Base-by-base conservation (phyloP, 768 basidiomycete genomes). In the Macrolepiota albuminosa region DNA sequence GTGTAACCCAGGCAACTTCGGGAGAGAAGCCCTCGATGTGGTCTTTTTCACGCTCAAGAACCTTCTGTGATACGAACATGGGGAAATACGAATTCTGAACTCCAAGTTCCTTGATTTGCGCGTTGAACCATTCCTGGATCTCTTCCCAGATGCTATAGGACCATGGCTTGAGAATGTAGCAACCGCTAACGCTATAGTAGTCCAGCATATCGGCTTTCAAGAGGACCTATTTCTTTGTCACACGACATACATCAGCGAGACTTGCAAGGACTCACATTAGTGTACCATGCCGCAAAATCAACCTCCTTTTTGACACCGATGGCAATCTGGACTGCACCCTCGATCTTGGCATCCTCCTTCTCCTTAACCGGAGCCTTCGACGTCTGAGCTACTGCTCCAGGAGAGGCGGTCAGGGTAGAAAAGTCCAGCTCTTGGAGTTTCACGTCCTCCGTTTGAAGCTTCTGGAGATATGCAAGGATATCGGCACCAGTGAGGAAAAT, bases 1-100 rank as follows among this genome's bases (percentile, higher is more conserved):
- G 82, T 29, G 97, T 99, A 58, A 99, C 97, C 97, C 97, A 99
- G n/a, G 97, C 97, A 37, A 99, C 97, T 75, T 99, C 97, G 4
- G 97, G 95, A 59, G 96, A 96, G 77, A 99, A 99, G 2, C 97
- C 97, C 72, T 98, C 97, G 60, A 99, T 93, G 72, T 99, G 97
- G 67, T 98, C 87, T 78, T 98, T 98, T 75, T 99, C 97, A 56
- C 91, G 84, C 74, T 99, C 95, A 58, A 99, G 83, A 29, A 95
- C 91, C 58, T 91, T 93, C 59, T 83, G 74, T 0, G 95, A 95
- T 37, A 99, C 91, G 67, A 98, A 98, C 93, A 99, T 98, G 3
- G 97, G 97, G 83, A 99, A 99, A 71, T 98, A 99, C 4, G 93
- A 88, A 71, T 98, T 98, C 72, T 97, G 92, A 18, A 98, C 96